Conservation (phyloP, 306 rosid species). For the Cucurbita maxima region DNA sequence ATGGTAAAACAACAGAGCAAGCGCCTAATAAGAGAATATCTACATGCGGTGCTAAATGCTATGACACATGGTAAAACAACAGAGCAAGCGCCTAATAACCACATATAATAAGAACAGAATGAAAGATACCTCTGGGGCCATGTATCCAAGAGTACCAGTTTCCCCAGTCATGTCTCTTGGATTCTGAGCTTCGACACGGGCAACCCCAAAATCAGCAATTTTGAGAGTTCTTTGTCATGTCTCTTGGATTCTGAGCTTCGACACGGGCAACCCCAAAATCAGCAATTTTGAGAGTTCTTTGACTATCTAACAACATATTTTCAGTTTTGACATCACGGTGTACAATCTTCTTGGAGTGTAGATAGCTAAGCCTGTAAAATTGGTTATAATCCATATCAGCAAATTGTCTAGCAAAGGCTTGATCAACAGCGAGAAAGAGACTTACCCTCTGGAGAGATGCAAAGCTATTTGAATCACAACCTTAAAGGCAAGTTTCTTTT, state of each 20-base stretch:
- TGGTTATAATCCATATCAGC: neutral
- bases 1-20: no score
- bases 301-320: constrained; percentile 37
- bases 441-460: constrained; percentile 55
- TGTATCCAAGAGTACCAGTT: constrained; percentile 76
- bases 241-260: constrained; percentile 64
- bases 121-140: constrained; percentile 62
- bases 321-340: constrained; percentile 68
- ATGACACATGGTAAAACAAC: neutral
- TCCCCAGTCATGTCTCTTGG: constrained; percentile 74
- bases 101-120: neutral
- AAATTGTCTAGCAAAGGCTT: neutral
- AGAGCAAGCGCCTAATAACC: neutral
- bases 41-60: no score
- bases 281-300: constrained; percentile 36
- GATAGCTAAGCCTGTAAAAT: constrained; percentile 44
- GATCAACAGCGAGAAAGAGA: neutral
- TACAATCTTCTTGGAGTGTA: constrained; percentile 53
- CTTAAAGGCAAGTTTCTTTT: constrained; percentile 43
- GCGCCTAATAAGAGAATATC: no score
- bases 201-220: constrained; percentile 71
- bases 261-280: constrained; percentile 77
- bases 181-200: constrained; percentile 69
- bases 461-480: constrained; percentile 47
- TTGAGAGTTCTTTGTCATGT: constrained; percentile 30